Evolutionary conservation across 1,284 basidiomycete species (phyloP).

Genomic region (Caloboletus firmus): DNA sequence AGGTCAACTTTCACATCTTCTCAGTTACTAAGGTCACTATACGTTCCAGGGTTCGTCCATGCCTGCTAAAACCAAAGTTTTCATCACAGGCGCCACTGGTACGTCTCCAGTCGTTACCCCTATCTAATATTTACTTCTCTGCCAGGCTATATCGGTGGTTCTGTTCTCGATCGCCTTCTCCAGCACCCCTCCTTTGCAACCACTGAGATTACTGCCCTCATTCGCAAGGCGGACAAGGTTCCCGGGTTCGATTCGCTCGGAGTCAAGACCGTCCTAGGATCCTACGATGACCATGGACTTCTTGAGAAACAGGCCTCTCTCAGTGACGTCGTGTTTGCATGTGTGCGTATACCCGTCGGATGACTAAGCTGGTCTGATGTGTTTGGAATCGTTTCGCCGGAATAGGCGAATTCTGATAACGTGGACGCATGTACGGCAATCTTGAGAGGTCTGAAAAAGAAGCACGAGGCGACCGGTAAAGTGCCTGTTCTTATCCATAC

Average conservation of each 20-base stretch:
- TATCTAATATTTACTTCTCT: neutral
- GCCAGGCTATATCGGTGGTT: slow-evolving; percentile 50
- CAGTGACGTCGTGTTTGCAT: slow-evolving; percentile 38
- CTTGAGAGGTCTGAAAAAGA: slow-evolving; percentile 47
- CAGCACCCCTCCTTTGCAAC: slow-evolving; percentile 32
- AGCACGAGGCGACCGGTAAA: slow-evolving; percentile 39
- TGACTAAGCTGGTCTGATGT: neutral
- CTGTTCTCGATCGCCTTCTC: slow-evolving; percentile 41
- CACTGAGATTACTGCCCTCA: slow-evolving; percentile 41
- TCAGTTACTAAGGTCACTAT: neutral
- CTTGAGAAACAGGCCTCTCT: slow-evolving; percentile 27
- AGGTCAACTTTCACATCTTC: neutral
- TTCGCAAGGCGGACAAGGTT: slow-evolving; percentile 40
- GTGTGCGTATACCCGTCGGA: slow-evolving; percentile 25
- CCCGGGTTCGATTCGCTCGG: slow-evolving; percentile 28
- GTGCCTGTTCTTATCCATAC: slow-evolving; percentile 53
- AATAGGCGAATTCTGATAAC: slow-evolving; percentile 47
- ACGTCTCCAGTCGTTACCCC: neutral
- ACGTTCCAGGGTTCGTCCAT: slow-evolving; percentile 1
- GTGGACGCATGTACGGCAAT: slow-evolving; percentile 43
- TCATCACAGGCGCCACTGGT: slow-evolving; percentile 32
- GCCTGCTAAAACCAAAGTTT: slow-evolving; percentile 25
- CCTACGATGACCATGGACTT: slow-evolving; percentile 24
- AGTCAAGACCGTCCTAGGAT: slow-evolving; percentile 28
- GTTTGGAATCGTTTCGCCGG: neutral